Conservation (phyloP, 2,329 filamentous ascomycete genomes). For the Byssochlamys sp. region DNA sequence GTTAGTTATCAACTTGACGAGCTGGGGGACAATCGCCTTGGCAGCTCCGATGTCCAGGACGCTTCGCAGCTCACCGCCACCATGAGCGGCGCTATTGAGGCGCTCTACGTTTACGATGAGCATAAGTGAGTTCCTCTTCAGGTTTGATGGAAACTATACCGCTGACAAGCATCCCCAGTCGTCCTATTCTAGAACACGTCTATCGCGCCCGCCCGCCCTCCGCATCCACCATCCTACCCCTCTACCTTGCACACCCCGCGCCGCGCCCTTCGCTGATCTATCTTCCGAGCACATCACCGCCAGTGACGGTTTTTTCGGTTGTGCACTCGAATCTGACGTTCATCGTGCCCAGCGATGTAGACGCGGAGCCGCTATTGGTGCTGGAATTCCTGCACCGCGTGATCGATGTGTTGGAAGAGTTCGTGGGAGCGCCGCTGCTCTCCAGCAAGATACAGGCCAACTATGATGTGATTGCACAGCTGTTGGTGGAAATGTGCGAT, state of each 20-base stretch:
- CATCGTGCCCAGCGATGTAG: constrained; percentile 70
- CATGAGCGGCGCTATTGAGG: constrained; percentile 84
- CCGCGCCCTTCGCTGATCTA: constrained; percentile 82
- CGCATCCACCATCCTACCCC: constrained; percentile 65
- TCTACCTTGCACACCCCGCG: constrained; percentile 72
- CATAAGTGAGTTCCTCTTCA: constrained; percentile 57
- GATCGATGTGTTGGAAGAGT: constrained; percentile 87
- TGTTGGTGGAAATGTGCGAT: constrained; percentile 94
- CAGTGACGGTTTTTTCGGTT: constrained; percentile 80
- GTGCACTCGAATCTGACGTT: constrained; percentile 80
- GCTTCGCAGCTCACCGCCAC: constrained; percentile 23
- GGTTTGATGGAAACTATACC: not conserved
- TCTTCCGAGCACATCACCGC: constrained; percentile 68
- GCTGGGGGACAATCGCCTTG: constrained; percentile 11
- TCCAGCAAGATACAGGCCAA: constrained; percentile 76
- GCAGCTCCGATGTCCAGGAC: not conserved
- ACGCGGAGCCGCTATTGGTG: constrained; percentile 78
- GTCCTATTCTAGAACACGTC: constrained; percentile 74
- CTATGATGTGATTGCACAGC: constrained; percentile 88
- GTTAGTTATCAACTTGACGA: constrained; percentile 3
- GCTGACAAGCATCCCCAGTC: constrained; percentile 43
- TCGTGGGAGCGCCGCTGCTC: constrained; percentile 76
- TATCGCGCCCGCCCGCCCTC: constrained; percentile 76
- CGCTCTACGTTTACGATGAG: constrained; percentile 94
- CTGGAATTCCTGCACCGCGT: constrained; percentile 92